Evolutionary conservation across 805 yeast genomes (phyloP).

Genomic region (Ogataea saltuana): DNA sequence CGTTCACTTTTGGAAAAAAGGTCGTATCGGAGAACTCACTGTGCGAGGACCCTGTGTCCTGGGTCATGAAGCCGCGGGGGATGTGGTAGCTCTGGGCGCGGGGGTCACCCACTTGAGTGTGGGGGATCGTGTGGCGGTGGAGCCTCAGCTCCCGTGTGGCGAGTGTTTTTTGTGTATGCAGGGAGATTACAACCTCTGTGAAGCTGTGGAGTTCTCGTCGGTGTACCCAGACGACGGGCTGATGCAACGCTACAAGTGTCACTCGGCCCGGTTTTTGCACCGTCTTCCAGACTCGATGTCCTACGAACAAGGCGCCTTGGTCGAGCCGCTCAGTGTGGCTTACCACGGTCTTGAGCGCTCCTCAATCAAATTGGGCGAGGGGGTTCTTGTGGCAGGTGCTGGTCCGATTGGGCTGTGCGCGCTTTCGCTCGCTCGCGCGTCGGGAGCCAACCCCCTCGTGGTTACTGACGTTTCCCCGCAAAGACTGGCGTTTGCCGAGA

Average conservation of each 20-base stretch:
- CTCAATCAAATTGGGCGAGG: constrained; percentile 45
- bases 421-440: constrained; percentile 48
- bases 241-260: constrained; percentile 39
- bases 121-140: constrained; percentile 50
- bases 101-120: constrained; percentile 45
- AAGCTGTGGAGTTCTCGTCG: constrained; percentile 39
- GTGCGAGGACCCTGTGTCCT: constrained; percentile 38
- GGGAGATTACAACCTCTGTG: constrained; percentile 44
- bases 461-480: constrained; percentile 48
- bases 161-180: constrained; percentile 38
- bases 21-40: constrained; percentile 54
- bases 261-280: constrained; percentile 36
- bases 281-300: constrained; percentile 45
- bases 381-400: constrained; percentile 51
- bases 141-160: constrained; percentile 57
- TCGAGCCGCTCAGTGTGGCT: constrained; percentile 56
- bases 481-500: constrained; percentile 48
- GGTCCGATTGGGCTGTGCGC: constrained; percentile 58
- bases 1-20: constrained; percentile 66
- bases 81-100: constrained; percentile 48
- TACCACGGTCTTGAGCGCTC: constrained; percentile 51
- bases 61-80: constrained; percentile 49
- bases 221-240: constrained; percentile 41
- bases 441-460: constrained; percentile 53
- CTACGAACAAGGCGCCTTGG: constrained; percentile 53